A percentile compares a stretch with the other conserved stretches of the same genome.
Conservation (phyloP, 441 rosid genomes). For the Rhodomyrtus psidioides region DNA sequence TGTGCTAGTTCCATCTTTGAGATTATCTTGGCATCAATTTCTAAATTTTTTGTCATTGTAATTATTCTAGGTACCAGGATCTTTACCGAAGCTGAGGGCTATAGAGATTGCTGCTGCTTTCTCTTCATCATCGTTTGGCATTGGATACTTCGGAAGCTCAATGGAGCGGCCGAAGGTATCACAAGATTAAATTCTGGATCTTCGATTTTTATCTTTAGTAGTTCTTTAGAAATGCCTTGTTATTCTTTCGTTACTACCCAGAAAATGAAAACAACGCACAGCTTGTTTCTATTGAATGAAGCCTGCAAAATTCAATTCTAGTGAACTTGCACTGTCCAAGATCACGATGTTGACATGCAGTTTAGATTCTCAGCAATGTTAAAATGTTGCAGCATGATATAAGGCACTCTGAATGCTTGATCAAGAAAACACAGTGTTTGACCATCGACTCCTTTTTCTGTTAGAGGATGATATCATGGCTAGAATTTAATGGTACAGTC, state of each 20-base stretch:
- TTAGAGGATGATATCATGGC: not conserved
- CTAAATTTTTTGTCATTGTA: not conserved
- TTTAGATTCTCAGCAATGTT: not conserved
- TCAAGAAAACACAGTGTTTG: not conserved
- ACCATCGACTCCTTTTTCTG: not conserved
- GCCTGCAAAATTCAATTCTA: not conserved
- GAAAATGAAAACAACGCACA: not conserved
- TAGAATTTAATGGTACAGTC: not conserved
- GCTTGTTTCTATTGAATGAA: not conserved
- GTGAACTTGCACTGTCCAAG: not conserved
- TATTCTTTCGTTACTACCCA: not conserved
- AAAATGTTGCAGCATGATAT: not conserved
- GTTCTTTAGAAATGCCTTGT: not conserved
- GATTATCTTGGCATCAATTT: not conserved
- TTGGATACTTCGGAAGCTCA: slow-evolving; percentile 81
- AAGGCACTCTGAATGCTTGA: not conserved
- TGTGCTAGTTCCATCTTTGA: not conserved
- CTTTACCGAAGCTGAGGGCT: slow-evolving; percentile 43
- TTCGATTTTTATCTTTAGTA: not conserved
- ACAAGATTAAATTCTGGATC: not conserved
- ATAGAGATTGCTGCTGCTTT: slow-evolving; percentile 89
- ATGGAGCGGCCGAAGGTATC: slow-evolving; percentile 80
- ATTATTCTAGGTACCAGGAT: slow-evolving; percentile 40
- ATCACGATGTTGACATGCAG: not conserved
- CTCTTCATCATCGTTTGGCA: slow-evolving; percentile 72